A percentile compares a stretch with the other conserved stretches of the same genome.
These are phyloP conservation scores for Linderina pennispora DNA, from an alignment of 192 early-diverging fungal genomes.

Conservation along the genomic window DNA sequence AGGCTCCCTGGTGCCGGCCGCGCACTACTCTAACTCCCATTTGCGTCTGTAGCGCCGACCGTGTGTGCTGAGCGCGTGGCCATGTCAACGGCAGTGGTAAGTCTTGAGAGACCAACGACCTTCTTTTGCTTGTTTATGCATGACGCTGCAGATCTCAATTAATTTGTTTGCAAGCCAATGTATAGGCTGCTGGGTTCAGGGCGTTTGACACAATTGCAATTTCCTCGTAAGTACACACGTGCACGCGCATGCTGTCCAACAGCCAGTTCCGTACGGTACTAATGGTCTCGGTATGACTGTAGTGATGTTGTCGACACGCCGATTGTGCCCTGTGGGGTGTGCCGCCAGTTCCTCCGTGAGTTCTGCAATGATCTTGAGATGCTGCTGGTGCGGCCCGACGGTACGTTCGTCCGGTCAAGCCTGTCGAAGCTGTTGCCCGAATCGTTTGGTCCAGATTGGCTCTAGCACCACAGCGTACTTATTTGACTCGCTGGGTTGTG, in stretches of 20 bases:
- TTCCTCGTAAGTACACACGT: constrained; percentile 53
- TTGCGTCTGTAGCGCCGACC: constrained; percentile 47
- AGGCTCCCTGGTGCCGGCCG: background rate
- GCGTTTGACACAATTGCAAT: constrained; percentile 74
- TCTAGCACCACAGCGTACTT: too few relatives aligned
- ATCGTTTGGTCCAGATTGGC: constrained; percentile 66
- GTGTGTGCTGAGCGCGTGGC: constrained; percentile 92
- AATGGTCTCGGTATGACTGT: too few relatives aligned
- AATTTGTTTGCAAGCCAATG: too few relatives aligned
- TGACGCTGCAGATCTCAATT: too few relatives aligned
- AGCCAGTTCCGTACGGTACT: too few relatives aligned
- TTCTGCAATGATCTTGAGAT: constrained; percentile 64
- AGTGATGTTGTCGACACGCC: constrained; percentile 45
- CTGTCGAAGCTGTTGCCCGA: constrained; percentile 59
- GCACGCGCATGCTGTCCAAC: background rate
- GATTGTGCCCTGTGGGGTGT: constrained; percentile 61
- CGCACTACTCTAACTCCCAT: background rate
- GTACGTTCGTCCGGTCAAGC: constrained; percentile 42
- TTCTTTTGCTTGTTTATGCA: too few relatives aligned
- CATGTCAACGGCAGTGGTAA: constrained; percentile 81
- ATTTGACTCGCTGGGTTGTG: too few relatives aligned
- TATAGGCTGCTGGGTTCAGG: constrained; percentile 66
- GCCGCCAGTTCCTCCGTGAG: constrained; percentile 76
- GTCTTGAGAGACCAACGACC: constrained; percentile 10
- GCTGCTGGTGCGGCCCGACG: constrained; percentile 51